Percentiles rank a stretch among this genome's conserved stretches.
These are phyloP conservation scores for Acer campestre DNA, from an alignment of 345 rosid genomes.

Conservation along the genomic window DNA sequence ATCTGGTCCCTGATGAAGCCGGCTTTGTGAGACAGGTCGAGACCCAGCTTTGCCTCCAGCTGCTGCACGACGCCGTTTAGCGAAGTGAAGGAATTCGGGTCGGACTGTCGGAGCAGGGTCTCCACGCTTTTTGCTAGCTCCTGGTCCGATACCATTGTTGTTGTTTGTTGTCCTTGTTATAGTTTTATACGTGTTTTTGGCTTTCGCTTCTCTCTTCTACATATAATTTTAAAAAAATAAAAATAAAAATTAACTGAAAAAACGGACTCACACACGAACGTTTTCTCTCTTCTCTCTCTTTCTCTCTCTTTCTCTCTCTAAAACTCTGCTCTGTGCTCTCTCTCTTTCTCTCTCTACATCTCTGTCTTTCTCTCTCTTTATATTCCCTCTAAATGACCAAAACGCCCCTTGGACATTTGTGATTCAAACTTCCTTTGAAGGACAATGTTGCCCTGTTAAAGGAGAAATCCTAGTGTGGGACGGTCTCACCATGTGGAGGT, in stretches of 20 bases:
- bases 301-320: constrained; percentile 22
- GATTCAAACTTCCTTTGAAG: not conserved
- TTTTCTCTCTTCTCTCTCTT: constrained; percentile 10
- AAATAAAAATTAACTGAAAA: constrained; percentile 36
- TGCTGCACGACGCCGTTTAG: constrained; percentile 76
- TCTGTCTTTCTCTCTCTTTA: constrained; percentile 26
- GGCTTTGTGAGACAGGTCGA: constrained; percentile 80
- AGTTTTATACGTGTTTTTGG: not conserved
- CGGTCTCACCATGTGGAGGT: no score
- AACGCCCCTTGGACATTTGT: constrained; percentile 1
- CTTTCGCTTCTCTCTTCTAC: constrained; percentile 24
- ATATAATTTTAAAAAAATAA: constrained; percentile 6
- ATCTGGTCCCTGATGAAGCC: constrained; percentile 82
- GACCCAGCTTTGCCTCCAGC: constrained; percentile 82
- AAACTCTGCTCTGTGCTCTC: not conserved
- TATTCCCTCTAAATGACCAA: constrained; percentile 28
- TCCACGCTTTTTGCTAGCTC: constrained; percentile 83
- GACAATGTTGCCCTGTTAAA: not conserved
- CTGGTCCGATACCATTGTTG: constrained; percentile 75
- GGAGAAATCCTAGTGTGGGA: no score
- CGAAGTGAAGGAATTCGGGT: constrained; percentile 64
- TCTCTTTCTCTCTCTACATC: constrained; percentile 18
- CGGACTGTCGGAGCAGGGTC: constrained; percentile 76
- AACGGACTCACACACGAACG: constrained; percentile 28
- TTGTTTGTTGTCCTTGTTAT: not conserved